Evolutionary conservation across 176 grass and related monocot species (phyloP).

Genomic region (Pontederia paniculata): DNA sequence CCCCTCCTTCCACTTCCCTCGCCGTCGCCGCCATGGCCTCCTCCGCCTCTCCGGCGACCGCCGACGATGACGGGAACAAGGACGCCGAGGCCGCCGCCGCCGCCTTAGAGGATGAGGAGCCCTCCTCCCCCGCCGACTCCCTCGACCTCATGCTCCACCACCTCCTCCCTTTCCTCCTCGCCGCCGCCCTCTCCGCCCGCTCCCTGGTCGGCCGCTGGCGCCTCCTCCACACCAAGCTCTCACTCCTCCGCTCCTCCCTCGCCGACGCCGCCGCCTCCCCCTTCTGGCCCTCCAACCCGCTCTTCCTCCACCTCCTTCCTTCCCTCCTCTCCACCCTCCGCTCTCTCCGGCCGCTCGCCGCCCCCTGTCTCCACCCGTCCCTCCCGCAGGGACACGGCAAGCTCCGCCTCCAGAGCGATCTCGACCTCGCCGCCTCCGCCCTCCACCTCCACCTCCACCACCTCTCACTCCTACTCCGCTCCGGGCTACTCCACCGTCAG

Average conservation of each 20-base stretch:
- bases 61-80: background rate
- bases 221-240: slow-evolving; percentile 45
- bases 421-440: slow-evolving; percentile 58
- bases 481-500: slow-evolving; percentile 26
- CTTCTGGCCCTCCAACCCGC: slow-evolving; percentile 29
- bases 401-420: slow-evolving; percentile 67
- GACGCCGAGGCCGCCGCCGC: slow-evolving; percentile 2
- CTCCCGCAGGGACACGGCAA: slow-evolving; percentile 40
- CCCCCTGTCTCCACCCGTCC: slow-evolving; percentile 47
- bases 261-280: slow-evolving; percentile 26
- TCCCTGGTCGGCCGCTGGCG: slow-evolving; percentile 56
- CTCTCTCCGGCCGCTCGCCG: slow-evolving; percentile 36
- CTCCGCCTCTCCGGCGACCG: background rate
- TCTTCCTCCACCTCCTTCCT: slow-evolving; percentile 43
- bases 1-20: too few relatives aligned
- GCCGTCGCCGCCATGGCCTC: too few relatives aligned
- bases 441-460: slow-evolving; percentile 20
- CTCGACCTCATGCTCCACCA: slow-evolving; percentile 42
- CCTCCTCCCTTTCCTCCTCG: slow-evolving; percentile 53
- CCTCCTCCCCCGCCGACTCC: slow-evolving; percentile 19
- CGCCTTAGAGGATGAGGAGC: background rate
- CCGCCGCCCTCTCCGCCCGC: slow-evolving; percentile 37
- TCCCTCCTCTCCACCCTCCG: slow-evolving; percentile 45
- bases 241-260: slow-evolving; percentile 40
- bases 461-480: slow-evolving; percentile 17